These are phyloP conservation scores for Fusarium longipes DNA, from an alignment of 2,329 filamentous ascomycete species.

Conservation along the genomic window DNA sequence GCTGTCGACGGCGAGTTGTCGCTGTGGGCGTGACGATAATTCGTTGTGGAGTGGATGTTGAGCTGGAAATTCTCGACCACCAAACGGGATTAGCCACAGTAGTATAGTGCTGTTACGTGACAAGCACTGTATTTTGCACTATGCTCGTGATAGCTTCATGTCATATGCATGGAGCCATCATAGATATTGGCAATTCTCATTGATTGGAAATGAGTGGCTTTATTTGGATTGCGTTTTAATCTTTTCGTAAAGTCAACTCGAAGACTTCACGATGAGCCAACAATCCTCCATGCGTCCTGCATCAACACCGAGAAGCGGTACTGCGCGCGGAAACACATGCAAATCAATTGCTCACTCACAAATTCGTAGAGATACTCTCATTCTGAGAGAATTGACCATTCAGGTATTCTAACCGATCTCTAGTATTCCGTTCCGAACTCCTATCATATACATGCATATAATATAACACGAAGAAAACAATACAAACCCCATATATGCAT, in stretches of 20 bases:
- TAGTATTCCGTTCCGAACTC: background rate
- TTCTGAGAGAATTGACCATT: no score
- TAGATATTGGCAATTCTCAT: background rate
- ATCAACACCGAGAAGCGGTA: background rate
- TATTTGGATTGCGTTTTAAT: rapidly evolving
- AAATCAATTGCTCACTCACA: background rate
- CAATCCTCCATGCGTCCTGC: background rate
- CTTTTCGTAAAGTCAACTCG: no score
- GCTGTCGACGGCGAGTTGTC: slow-evolving; percentile 41
- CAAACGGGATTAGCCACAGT: slow-evolving; percentile 37
- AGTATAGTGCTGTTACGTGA: background rate
- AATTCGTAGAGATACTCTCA: background rate
- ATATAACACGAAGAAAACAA: background rate
- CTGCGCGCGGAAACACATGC: no score
- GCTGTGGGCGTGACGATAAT: slow-evolving; percentile 39
- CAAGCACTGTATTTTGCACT: slow-evolving; percentile 22
- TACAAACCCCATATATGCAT: background rate
- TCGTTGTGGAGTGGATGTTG: slow-evolving; percentile 42
- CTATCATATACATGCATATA: background rate
- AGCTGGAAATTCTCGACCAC: slow-evolving; percentile 46
- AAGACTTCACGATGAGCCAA: background rate
- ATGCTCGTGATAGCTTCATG: slow-evolving; percentile 36
- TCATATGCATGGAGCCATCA: background rate
- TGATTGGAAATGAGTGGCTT: no score
- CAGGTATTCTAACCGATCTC: no score